Evolutionary conservation across 305 asterid genomes (phyloP).

Genomic region (Plantago rigida): DNA sequence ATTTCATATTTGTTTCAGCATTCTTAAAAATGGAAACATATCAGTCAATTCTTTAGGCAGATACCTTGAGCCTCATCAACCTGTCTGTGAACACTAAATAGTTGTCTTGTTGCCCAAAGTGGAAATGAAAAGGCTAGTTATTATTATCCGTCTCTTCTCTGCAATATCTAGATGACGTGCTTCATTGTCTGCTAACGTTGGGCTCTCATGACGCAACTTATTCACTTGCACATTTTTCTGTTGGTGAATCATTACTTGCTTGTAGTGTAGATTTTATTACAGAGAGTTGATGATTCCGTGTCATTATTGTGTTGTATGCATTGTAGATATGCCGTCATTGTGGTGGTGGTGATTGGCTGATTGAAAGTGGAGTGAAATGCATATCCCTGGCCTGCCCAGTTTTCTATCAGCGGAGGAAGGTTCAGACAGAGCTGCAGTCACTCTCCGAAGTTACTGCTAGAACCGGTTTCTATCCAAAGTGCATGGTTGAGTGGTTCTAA

Average conservation of each 20-base stretch:
- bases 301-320: conserved; percentile 22
- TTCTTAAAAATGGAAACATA: conserved; percentile 5
- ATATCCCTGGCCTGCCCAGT: conserved; percentile 75
- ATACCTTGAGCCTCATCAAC: conserved; percentile 8
- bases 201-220: not conserved
- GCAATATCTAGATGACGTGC: not conserved
- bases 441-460: conserved; percentile 51
- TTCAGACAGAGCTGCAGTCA: conserved; percentile 68
- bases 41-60: not conserved
- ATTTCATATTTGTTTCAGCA: not conserved
- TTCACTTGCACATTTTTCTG: no score
- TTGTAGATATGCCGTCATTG: conserved; percentile 84
- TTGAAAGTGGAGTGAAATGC: conserved; percentile 87
- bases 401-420: conserved; percentile 75
- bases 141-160: not conserved
- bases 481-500: conserved; percentile 81
- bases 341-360: conserved; percentile 90
- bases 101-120: not conserved
- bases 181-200: not conserved
- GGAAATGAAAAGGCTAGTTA: not conserved
- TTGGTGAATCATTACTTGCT: not conserved
- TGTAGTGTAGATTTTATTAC: not conserved
- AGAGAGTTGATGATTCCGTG: not conserved
- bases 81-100: conserved; percentile 1
- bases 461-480: conserved; percentile 60